These are phyloP conservation scores for Thelephora terrestris DNA, from an alignment of 1,284 basidiomycete genomes.

Conservation along the genomic window DNA sequence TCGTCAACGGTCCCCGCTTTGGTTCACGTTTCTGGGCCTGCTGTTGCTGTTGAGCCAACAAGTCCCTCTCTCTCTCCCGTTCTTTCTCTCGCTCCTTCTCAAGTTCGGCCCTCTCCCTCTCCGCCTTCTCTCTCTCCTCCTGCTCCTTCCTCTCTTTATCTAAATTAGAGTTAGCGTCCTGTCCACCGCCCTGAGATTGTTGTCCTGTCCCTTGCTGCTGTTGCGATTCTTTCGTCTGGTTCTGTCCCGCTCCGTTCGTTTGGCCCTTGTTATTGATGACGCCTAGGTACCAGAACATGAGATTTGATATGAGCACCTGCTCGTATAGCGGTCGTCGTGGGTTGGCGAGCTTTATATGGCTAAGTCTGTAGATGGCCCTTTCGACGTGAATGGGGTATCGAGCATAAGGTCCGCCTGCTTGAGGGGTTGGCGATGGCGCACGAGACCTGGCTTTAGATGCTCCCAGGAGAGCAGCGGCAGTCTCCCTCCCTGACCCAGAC, in stretches of 20 bases:
- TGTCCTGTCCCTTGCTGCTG: slow-evolving; percentile 7
- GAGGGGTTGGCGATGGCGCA: slow-evolving; percentile 51
- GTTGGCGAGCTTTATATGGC: slow-evolving; percentile 98
- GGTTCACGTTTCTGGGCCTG: slow-evolving; percentile 37
- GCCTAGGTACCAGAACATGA: slow-evolving; percentile 99
- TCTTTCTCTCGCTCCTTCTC: slow-evolving; percentile 32
- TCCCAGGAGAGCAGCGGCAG: slow-evolving; percentile 75
- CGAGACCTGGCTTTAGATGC: slow-evolving; percentile 68
- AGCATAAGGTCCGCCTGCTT: slow-evolving; percentile 56
- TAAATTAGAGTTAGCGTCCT: slow-evolving; percentile 18
- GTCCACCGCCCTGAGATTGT: slow-evolving; percentile 24
- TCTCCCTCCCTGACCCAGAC: slow-evolving; percentile 60
- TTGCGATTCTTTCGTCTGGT: slow-evolving; percentile 3
- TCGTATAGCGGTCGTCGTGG: slow-evolving; percentile 93
- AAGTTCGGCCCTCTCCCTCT: slow-evolving; percentile 28
- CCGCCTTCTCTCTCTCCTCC: slow-evolving; percentile 34
- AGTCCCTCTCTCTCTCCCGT: slow-evolving; percentile 32
- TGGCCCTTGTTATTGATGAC: slow-evolving; percentile 80
- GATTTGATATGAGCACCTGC: slow-evolving; percentile 96
- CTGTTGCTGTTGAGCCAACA: slow-evolving; percentile 13
- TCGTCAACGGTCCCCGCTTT: slow-evolving; percentile 30
- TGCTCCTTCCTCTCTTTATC: slow-evolving; percentile 35
- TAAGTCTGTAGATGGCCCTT: slow-evolving; percentile 92
- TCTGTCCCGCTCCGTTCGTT: slow-evolving; percentile 7
- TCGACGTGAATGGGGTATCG: slow-evolving; percentile 98